A percentile compares a stretch with the other conserved stretches of the same genome.
phyloP scores from a whole-genome alignment of 73 alveolate genomes.

The Tetrahymena elliotti region DNA sequence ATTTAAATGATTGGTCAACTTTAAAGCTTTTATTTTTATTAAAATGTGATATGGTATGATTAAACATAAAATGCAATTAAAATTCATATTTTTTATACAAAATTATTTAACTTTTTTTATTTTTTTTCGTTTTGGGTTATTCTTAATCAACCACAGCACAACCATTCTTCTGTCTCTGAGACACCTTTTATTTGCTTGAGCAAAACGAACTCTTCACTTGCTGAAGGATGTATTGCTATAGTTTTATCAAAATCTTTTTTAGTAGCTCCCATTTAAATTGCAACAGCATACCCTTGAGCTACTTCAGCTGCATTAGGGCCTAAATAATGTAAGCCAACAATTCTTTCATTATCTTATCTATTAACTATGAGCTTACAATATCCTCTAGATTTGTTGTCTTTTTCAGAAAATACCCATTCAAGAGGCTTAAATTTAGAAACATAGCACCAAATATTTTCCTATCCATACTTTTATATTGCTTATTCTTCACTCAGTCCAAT shows the following conservation, averaged over 20 bases:
- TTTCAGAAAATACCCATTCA: conserved; percentile 85
- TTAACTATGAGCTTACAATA: conserved; percentile 3
- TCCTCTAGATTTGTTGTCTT: conserved; percentile 47
- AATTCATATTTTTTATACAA: too few relatives aligned
- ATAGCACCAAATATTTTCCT: conserved; percentile 69
- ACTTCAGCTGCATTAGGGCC: conserved; percentile 99
- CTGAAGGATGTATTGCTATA: conserved; percentile 98
- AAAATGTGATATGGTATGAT: too few relatives aligned
- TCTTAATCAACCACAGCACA: conserved; percentile 35
- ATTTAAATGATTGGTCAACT: too few relatives aligned
- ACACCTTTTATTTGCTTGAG: conserved; percentile 29
- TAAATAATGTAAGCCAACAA: conserved; percentile 95
- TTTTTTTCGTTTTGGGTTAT: too few relatives aligned
- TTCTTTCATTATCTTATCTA: conserved; percentile 45
- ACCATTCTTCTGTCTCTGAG: conserved; percentile 17
- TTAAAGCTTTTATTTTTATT: too few relatives aligned
- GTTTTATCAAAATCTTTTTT: conserved; percentile 82
- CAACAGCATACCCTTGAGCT: conserved; percentile 94
- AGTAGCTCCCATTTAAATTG: conserved; percentile 94
- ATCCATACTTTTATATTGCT: conserved; percentile 83
- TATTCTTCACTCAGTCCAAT: conserved; percentile 81
- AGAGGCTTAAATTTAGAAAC: conserved; percentile 91
- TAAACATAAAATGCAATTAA: too few relatives aligned
- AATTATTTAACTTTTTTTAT: too few relatives aligned
- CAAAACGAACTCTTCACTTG: conserved; percentile 78